Conservation (phyloP, 2,329 filamentous ascomycete genomes). For the Aspergillus quadricinctus region DNA sequence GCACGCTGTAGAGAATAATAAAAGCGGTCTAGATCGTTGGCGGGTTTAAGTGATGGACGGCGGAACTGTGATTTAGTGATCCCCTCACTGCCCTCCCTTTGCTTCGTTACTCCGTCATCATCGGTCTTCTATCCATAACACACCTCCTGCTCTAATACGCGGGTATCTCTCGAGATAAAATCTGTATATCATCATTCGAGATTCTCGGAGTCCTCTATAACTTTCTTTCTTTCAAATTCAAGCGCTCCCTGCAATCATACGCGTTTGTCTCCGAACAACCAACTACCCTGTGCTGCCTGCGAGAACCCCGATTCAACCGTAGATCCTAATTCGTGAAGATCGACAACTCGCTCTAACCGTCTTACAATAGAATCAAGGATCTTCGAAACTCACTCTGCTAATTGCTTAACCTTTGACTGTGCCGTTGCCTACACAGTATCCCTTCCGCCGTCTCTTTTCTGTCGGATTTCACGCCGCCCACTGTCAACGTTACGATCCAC, state of each 20-base stretch:
- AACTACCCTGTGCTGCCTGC: not conserved
- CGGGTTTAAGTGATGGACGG: not conserved
- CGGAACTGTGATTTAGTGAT: not conserved
- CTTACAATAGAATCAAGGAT: not conserved
- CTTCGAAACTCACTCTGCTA: not conserved
- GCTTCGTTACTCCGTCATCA: not conserved
- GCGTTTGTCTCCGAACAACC: not conserved
- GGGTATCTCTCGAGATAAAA: not conserved
- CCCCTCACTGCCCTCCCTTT: not conserved
- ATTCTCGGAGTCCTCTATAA: not conserved
- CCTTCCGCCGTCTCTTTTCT: not conserved
- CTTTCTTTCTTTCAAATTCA: not conserved
- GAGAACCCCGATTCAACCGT: not conserved
- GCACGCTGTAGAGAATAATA: not conserved
- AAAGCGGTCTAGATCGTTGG: conserved; percentile 1
- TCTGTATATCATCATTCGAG: not conserved
- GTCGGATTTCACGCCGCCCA: not conserved
- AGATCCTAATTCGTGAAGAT: not conserved
- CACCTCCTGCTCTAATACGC: not conserved
- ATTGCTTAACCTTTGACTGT: not conserved
- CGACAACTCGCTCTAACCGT: not conserved
- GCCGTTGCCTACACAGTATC: not conserved
- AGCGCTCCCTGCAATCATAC: not conserved
- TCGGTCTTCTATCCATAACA: not conserved
- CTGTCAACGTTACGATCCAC: not conserved